Evolutionary conservation across 176 grass and related monocot species (phyloP).

Genomic region (Dendrocalamus sinicus): DNA sequence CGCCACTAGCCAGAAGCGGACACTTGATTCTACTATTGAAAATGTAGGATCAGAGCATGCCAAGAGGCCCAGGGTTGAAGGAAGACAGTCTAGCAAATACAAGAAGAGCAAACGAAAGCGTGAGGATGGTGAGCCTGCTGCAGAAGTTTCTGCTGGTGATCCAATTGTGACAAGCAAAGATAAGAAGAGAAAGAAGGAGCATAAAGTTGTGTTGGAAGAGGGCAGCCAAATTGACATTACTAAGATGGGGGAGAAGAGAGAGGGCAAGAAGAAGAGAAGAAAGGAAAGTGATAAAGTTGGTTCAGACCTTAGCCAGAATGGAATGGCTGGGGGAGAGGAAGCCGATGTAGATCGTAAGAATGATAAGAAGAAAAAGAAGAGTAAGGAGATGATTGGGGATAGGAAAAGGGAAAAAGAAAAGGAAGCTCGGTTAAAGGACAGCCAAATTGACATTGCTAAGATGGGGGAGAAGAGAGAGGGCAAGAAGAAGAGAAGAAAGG

Average conservation of each 20-base stretch:
- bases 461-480: background rate
- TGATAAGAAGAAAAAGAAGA: no score
- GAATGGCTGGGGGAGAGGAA: conserved; percentile 7
- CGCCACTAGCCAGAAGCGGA: background rate
- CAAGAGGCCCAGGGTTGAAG: background rate
- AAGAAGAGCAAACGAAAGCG: conserved; percentile 46
- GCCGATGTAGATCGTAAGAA: background rate
- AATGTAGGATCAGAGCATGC: conserved; percentile 27
- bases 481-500: no score
- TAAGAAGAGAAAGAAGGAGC: conserved; percentile 46
- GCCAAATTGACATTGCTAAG: no score
- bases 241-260: conserved; percentile 26
- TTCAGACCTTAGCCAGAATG: conserved; percentile 3
- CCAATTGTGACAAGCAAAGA: background rate
- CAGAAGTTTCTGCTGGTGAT: background rate
- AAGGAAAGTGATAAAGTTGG: conserved; percentile 26
- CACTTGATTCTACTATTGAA: background rate
- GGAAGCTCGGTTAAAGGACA: no score
- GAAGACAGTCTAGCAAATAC: conserved; percentile 1
- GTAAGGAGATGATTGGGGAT: no score
- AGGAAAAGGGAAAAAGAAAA: no score
- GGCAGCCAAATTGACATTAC: conserved; percentile 4
- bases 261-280: conserved; percentile 44
- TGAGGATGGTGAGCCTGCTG: background rate
- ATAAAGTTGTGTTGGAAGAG: conserved; percentile 14